Percentiles rank a stretch among this genome's conserved stretches.
These are phyloP conservation scores for Ophiosphaerella narmari DNA, from an alignment of 2,329 filamentous ascomycete genomes.

Conservation along the genomic window DNA sequence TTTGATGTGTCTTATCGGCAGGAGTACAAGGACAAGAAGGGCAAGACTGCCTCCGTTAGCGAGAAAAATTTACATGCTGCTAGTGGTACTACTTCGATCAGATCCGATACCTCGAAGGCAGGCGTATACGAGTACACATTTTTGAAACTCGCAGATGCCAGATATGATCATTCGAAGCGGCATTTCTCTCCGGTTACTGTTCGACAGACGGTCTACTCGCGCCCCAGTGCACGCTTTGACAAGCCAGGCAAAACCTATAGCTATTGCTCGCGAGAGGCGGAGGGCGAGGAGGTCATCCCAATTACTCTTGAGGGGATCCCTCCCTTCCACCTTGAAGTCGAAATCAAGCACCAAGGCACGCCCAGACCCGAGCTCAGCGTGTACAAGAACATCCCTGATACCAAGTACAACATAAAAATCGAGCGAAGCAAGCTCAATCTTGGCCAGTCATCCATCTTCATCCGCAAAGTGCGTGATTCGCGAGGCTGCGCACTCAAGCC, in stretches of 20 bases:
- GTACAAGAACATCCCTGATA: slow-evolving; percentile 76
- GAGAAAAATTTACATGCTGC: slow-evolving; percentile 77
- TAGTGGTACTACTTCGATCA: slow-evolving; percentile 74
- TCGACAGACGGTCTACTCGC: slow-evolving; percentile 81
- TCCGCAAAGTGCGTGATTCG: slow-evolving; percentile 86
- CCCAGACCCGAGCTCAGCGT: slow-evolving; percentile 79
- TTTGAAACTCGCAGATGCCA: slow-evolving; percentile 77
- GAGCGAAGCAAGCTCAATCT: slow-evolving; percentile 83
- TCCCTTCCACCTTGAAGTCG: slow-evolving; percentile 88
- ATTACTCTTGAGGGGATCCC: slow-evolving; percentile 81
- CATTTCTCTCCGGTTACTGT: slow-evolving; percentile 70
- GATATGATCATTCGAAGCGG: slow-evolving; percentile 76
- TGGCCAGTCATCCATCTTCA: slow-evolving; percentile 85
- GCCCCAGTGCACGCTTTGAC: slow-evolving; percentile 79
- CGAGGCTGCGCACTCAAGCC: slow-evolving; percentile 83
- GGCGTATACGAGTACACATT: slow-evolving; percentile 89
- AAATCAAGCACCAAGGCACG: slow-evolving; percentile 88
- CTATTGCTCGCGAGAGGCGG: slow-evolving; percentile 85
- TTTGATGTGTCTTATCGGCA: slow-evolving; percentile 84
- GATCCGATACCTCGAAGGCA: slow-evolving; percentile 82
- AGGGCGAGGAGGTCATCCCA: slow-evolving; percentile 83
- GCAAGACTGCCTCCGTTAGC: slow-evolving; percentile 61
- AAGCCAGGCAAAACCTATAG: slow-evolving; percentile 93
- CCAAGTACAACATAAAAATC: slow-evolving; percentile 78
- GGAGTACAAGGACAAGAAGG: slow-evolving; percentile 69